These are phyloP conservation scores for Cryptosporidium xiaoi DNA, from an alignment of 169 alveolate genomes.

Conservation along the genomic window DNA sequence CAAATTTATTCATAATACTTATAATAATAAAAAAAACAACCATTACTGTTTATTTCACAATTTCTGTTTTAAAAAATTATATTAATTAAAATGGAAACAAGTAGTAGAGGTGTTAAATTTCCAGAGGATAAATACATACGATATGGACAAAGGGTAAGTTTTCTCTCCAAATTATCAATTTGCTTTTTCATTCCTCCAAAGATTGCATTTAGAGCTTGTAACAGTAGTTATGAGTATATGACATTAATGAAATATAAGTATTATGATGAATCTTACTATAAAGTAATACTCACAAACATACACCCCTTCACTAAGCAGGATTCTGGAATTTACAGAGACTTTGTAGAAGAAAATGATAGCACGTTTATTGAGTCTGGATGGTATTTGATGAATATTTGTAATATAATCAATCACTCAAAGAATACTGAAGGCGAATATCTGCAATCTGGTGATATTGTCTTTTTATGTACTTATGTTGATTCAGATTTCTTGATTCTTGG, in stretches of 20 bases:
- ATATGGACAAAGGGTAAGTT: conserved; percentile 55
- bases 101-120: neutral
- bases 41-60: too few relatives aligned
- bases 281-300: conserved; percentile 17
- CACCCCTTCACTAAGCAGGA: neutral
- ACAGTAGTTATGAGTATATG: conserved; percentile 53
- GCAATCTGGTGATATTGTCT: conserved; percentile 44
- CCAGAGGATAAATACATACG: conserved; percentile 20
- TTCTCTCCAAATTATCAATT: neutral
- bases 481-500: conserved; percentile 26
- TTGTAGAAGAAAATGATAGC: neutral
- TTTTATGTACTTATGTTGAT: conserved; percentile 1
- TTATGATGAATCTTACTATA: neutral
- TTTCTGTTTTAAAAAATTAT: too few relatives aligned
- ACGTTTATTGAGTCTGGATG: conserved; percentile 1
- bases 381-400: conserved; percentile 10
- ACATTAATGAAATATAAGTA: conserved; percentile 7
- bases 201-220: conserved; percentile 51
- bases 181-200: neutral
- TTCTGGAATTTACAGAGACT: neutral
- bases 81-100: neutral
- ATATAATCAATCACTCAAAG: neutral
- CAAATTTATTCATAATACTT: too few relatives aligned
- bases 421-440: neutral
- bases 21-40: too few relatives aligned